Evolutionary conservation across 2,329 filamentous ascomycete genomes (phyloP).

Genomic region (Sclerotinia subarctica): DNA sequence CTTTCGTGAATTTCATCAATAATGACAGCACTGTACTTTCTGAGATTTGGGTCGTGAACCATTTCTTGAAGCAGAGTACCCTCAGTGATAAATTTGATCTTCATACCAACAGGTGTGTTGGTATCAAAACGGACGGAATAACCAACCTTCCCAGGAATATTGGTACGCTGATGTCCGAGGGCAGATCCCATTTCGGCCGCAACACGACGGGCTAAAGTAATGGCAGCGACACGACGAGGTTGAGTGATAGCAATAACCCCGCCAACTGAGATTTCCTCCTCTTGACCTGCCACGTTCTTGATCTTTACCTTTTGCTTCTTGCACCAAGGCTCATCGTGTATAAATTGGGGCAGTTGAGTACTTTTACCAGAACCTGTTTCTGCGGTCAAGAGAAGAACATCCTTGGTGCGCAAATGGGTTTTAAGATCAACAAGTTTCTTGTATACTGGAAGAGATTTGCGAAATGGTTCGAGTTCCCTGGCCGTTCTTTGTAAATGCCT

Average conservation of each 20-base stretch:
- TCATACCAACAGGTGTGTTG: conserved; percentile 73
- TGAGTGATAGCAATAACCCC: conserved; percentile 92
- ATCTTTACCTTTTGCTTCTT: conserved; percentile 54
- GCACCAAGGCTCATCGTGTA: conserved; percentile 79
- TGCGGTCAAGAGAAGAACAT: conserved; percentile 81
- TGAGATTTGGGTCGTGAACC: conserved; percentile 75
- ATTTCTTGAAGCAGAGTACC: conserved; percentile 96
- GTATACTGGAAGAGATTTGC: conserved; percentile 37
- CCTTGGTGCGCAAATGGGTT: conserved; percentile 38
- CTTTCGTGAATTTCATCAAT: conserved; percentile 98
- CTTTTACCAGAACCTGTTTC: conserved; percentile 96
- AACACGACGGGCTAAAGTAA: conserved; percentile 83
- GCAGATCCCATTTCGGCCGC: conserved; percentile 74
- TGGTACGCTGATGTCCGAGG: conserved; percentile 43
- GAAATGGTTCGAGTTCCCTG: conserved; percentile 28
- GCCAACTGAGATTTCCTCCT: conserved; percentile 55
- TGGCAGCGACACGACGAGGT: conserved; percentile 88
- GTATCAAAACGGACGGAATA: conserved; percentile 96
- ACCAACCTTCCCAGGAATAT: conserved; percentile 56
- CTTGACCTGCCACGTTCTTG: conserved; percentile 35
- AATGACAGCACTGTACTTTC: conserved; percentile 82
- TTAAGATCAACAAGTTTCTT: conserved; percentile 34
- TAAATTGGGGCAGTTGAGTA: conserved; percentile 91
- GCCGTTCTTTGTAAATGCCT: conserved; percentile 29
- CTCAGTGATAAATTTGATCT: conserved; percentile 92